Evolutionary conservation across 1,284 basidiomycete species (phyloP).

Genomic region (Butyriboletus appendiculatus): DNA sequence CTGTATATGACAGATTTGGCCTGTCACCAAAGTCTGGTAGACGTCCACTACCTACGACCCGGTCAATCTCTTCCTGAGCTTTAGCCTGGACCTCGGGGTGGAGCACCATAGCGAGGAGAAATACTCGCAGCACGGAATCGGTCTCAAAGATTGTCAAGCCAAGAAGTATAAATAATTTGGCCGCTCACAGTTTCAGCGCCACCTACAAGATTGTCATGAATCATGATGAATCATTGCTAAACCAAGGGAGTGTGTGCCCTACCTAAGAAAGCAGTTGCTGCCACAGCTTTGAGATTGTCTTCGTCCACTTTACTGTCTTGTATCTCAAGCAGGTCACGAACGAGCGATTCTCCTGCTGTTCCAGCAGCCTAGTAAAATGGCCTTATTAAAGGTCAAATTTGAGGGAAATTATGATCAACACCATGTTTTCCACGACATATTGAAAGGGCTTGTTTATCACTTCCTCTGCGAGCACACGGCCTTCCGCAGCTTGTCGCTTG

Average conservation of each 20-base stretch:
- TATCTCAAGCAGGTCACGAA: constrained; percentile 19
- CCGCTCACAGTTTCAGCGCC: constrained; percentile 31
- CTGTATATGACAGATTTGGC: constrained; percentile 27
- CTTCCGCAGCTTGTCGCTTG: constrained; percentile 28
- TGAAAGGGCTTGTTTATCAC: constrained; percentile 33
- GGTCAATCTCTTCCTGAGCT: constrained; percentile 30
- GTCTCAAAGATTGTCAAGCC: constrained; percentile 13
- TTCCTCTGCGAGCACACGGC: constrained; percentile 28
- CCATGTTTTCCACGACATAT: constrained; percentile 36
- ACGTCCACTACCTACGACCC: constrained; percentile 27
- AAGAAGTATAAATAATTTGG: too few relatives aligned
- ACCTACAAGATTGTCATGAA: constrained; percentile 15
- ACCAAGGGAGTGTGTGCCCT: neutral
- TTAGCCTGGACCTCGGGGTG: constrained; percentile 28
- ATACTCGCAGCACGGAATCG: constrained; percentile 16
- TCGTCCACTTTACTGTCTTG: neutral
- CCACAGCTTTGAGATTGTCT: constrained; percentile 26
- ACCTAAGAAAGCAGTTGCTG: constrained; percentile 30
- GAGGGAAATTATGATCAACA: constrained; percentile 6
- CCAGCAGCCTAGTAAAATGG: constrained; percentile 17
- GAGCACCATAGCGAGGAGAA: constrained; percentile 35
- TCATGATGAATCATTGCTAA: neutral
- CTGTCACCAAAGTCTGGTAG: constrained; percentile 33
- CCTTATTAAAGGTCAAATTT: neutral
- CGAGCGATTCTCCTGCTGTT: constrained; percentile 24